A percentile compares a stretch with the other conserved stretches of the same genome.
Conservation (phyloP, 495 filamentous ascomycete species). For the Usnea hakonensis region DNA sequence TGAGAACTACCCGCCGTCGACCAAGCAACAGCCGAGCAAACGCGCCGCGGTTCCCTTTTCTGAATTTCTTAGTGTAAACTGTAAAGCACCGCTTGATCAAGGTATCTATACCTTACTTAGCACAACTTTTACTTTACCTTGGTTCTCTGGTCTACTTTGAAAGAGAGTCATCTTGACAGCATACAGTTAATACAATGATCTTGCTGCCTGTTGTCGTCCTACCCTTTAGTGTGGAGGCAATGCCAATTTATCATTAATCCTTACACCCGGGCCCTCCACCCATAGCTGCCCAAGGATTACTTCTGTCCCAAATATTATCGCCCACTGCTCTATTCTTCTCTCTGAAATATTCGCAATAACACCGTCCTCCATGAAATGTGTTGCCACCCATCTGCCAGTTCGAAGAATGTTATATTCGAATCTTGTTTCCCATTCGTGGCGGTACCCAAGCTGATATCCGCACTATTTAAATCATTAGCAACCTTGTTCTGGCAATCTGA, state of each 20-base stretch:
- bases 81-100: not conserved
- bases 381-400: not conserved
- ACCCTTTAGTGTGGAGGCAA: not conserved
- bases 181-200: too few species aligned
- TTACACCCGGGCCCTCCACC: not conserved
- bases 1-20: slow-evolving; percentile 4
- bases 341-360: not conserved
- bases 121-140: too few species aligned
- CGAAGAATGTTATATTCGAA: not conserved
- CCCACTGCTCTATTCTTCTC: slow-evolving; percentile 1
- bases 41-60: too few species aligned
- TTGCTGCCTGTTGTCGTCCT: too few species aligned
- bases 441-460: not conserved
- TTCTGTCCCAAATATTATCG: not conserved
- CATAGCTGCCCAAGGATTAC: not conserved
- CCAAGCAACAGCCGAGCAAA: not conserved
- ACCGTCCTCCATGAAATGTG: not conserved
- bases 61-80: not conserved
- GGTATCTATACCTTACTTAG: not conserved
- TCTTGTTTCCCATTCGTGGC: not conserved
- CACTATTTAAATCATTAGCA: not conserved
- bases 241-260: not conserved
- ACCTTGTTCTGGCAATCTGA: not conserved
- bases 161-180: too few species aligned
- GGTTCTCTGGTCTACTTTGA: too few species aligned